Base-by-base conservation (phyloP, 2,329 filamentous ascomycete genomes). In the Pleoardoris graminearum region DNA sequence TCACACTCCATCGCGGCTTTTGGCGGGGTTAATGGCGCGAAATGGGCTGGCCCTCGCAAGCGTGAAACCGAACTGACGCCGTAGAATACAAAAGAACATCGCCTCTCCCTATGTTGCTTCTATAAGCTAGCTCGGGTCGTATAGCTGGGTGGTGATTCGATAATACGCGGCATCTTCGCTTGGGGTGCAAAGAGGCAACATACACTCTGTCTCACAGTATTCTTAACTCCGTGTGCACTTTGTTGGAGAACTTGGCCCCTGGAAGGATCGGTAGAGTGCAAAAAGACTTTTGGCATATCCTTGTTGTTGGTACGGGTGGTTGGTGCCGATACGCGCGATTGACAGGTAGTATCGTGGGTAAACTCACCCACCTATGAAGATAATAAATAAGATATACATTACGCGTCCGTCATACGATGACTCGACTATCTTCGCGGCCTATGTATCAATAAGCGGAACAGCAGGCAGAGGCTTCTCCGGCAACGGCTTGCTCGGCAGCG, bases 401-500 rank as follows among this genome's bases (percentile, higher is more conserved):
- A 35, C 23, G 16, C 8, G 23, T n/a, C 42, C 17, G 11, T n/a
- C n/a, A n/a, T n/a, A 25, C 21, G 11, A 25, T 11, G 36, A 46
- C 19, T 42, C 19, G 8, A 19, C 27, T 27, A 33, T 4, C 27
- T 14, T 21, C 12, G 27, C 30, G 4, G 17, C 27, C 62, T 48
- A 70, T 7, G 65, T 53, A 47, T 70, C 68, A 30, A 72, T 67
- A 16, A 72, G 61, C n/a, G 69, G 69, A 43, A 71, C 62, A 23
- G 58, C 62, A 25, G 69, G 69, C 27, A 72, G 45, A 1, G 69
- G 69, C 47, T 72, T 72, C 51, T 72, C 69, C 0, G 69, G 69
- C 12, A 72, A 49, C 10, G 68, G 68, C 57, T 70, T 69, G 32
- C 57, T 66, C 25, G 53, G 53, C 6, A 62, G 48, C 21, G 59